phyloP scores from a whole-genome alignment of 208 protist genomes.

The Trichomonas vaginalis region DNA sequence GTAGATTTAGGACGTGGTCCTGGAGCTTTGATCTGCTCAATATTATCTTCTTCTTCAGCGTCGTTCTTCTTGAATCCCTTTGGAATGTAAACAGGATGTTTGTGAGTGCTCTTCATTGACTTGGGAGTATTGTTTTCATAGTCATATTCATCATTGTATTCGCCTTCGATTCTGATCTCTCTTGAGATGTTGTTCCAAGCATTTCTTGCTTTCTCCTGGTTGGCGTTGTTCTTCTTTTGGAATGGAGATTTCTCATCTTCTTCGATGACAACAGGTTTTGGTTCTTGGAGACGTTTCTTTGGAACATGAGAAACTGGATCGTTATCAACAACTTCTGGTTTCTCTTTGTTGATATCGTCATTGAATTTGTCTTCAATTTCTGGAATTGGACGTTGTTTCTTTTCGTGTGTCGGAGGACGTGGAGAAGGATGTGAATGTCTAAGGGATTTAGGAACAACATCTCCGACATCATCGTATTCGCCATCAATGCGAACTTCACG shows the following conservation, averaged over 20 bases:
- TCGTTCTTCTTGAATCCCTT: neutral
- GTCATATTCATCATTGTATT: neutral
- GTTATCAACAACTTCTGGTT: neutral
- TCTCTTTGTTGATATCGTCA: neutral
- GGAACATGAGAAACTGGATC: neutral
- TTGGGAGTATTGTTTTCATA: neutral
- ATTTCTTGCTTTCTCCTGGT: neutral
- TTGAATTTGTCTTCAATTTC: neutral
- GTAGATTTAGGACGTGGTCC: neutral
- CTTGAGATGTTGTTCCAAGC: neutral
- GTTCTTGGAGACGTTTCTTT: neutral
- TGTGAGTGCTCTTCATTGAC: neutral
- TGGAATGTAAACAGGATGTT: neutral
- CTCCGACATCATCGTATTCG: neutral
- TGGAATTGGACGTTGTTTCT: neutral
- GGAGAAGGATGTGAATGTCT: neutral
- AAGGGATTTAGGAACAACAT: neutral
- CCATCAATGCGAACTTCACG: neutral
- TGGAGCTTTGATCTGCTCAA: neutral
- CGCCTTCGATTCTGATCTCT: neutral
- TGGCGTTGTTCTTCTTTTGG: neutral
- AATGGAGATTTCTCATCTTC: neutral
- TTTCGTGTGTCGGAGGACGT: neutral
- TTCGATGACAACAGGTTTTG: neutral
- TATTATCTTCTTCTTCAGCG: neutral